A percentile compares a stretch with the other conserved stretches of the same genome.
These are phyloP conservation scores for Neospermospora avenae DNA, from an alignment of 2,329 filamentous ascomycete genomes.

Conservation along the genomic window DNA sequence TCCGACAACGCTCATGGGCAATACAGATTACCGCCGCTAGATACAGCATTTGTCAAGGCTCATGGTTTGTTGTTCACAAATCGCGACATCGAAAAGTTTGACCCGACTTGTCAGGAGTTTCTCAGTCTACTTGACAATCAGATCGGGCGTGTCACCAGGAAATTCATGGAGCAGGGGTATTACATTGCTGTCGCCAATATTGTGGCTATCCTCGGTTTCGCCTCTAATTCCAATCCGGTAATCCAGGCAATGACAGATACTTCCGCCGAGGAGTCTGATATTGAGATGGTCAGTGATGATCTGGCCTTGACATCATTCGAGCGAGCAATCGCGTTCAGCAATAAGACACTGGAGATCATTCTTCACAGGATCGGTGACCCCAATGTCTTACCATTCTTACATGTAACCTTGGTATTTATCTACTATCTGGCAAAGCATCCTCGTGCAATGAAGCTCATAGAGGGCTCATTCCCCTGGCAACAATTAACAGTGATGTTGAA, in stretches of 20 bases:
- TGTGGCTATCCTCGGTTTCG: slow-evolving; percentile 33
- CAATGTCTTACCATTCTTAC: slow-evolving; percentile 32
- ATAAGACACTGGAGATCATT: slow-evolving; percentile 24
- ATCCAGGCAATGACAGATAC: not conserved
- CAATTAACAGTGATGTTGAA: slow-evolving; percentile 26
- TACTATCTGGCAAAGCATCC: slow-evolving; percentile 21
- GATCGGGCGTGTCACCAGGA: slow-evolving; percentile 49
- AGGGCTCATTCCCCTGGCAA: slow-evolving; percentile 28
- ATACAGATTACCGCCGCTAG: slow-evolving; percentile 43
- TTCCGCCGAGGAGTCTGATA: not conserved
- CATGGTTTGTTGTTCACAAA: slow-evolving; percentile 63
- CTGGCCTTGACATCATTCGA: slow-evolving; percentile 16
- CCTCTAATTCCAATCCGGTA: slow-evolving; percentile 25
- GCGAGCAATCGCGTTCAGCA: slow-evolving; percentile 24
- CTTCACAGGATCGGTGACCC: slow-evolving; percentile 28
- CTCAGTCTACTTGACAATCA: slow-evolving; percentile 51
- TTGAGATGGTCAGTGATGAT: slow-evolving; percentile 24
- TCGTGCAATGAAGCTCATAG: slow-evolving; percentile 21
- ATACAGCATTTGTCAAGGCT: slow-evolving; percentile 59
- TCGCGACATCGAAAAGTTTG: slow-evolving; percentile 45
- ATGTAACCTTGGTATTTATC: slow-evolving; percentile 32
- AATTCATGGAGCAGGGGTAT: slow-evolving; percentile 46
- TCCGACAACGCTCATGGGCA: slow-evolving; percentile 37
- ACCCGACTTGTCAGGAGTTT: slow-evolving; percentile 47
- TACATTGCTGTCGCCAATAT: slow-evolving; percentile 51